Conservation (phyloP, 352 stramenopile genomes). For the Pythium diclinum region DNA sequence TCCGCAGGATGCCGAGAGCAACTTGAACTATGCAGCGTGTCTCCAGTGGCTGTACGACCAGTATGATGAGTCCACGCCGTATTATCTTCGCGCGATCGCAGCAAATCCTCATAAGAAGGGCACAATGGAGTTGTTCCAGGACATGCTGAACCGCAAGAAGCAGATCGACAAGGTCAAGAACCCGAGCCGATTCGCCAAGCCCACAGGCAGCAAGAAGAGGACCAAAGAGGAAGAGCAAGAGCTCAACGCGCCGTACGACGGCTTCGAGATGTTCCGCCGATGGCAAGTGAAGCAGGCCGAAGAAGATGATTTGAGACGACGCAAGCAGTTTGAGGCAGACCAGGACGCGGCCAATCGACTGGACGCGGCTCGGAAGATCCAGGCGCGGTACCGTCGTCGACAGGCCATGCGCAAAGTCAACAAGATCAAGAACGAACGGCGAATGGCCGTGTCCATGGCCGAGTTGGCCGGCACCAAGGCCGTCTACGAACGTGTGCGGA, state of each 20-base stretch:
- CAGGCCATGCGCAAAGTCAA: conserved; percentile 51
- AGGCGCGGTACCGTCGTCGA: conserved; percentile 59
- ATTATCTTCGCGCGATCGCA: conserved; percentile 69
- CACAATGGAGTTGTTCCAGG: conserved; percentile 71
- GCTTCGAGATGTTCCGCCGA: conserved; percentile 58
- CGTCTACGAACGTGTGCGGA: conserved; percentile 42
- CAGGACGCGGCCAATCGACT: conserved; percentile 25
- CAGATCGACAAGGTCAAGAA: conserved; percentile 29
- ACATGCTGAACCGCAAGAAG: conserved; percentile 59
- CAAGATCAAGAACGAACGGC: conserved; percentile 43
- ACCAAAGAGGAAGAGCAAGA: conserved; percentile 33
- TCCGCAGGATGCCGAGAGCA: conserved; percentile 50
- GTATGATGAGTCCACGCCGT: conserved; percentile 51
- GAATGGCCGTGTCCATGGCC: conserved; percentile 40
- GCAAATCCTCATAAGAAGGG: conserved; percentile 59
- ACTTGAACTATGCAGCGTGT: conserved; percentile 80
- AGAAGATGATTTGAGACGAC: conserved; percentile 40
- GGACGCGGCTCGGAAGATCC: conserved; percentile 53
- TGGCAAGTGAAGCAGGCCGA: conserved; percentile 64
- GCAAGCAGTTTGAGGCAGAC: conserved; percentile 32
- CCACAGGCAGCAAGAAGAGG: conserved; percentile 12
- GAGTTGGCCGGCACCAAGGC: conserved; percentile 46
- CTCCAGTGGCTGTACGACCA: conserved; percentile 70
- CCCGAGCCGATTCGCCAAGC: conserved; percentile 30
- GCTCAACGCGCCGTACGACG: conserved; percentile 46